Base-by-base conservation (phyloP, 2,329 filamentous ascomycete species). In the Rachicladosporium sp. region DNA sequence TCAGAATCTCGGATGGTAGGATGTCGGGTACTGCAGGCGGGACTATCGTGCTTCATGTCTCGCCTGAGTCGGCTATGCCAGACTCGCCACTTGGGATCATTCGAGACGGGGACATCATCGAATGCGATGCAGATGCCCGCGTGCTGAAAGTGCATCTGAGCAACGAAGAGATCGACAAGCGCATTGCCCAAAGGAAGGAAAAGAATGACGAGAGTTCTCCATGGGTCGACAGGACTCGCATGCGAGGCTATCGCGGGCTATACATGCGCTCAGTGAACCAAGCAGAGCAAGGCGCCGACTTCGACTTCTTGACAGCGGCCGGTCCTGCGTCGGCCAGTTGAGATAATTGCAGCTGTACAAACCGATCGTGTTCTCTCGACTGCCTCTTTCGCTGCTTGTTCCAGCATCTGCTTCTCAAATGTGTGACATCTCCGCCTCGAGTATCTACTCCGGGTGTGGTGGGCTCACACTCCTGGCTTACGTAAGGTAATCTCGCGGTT, bases 251-350 rank as follows among this genome's bases (percentile, higher is more conserved):
- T 55, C 58, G 71, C 1, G 74, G 73, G 0, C 48, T 80, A 37
- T 80, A 77, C 50, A 67, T 74, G 63, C 59, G 71, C 4, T 64
- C 63, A n/a, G 76, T 78, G 0, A 77, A 74, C 11, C 73, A 78
- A 52, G 74, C 75, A 0, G 65, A 78, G 45, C 48, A 66, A 2
- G 76, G 76, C 0, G 71, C 67, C 0, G 74, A 80, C 52, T 79
- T 80, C 57, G 73, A 73, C 43, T 79, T 79, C 42, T 54, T 79
- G 36, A 75, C 52, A 6, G 53, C 54, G 3, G 43, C 37, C 10
- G 47, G 46, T 23, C 35, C 30, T 40, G 23, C 23, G 23, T 27
- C 23, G 23, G 7, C 3, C 23, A 27, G 3, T 27, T 27, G 23
- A 27, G 2, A 27, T 4, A 7, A 3, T 27, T 2, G 7, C 7